phyloP scores from a whole-genome alignment of 768 basidiomycete species.

The Auriscalpium vulgare region DNA sequence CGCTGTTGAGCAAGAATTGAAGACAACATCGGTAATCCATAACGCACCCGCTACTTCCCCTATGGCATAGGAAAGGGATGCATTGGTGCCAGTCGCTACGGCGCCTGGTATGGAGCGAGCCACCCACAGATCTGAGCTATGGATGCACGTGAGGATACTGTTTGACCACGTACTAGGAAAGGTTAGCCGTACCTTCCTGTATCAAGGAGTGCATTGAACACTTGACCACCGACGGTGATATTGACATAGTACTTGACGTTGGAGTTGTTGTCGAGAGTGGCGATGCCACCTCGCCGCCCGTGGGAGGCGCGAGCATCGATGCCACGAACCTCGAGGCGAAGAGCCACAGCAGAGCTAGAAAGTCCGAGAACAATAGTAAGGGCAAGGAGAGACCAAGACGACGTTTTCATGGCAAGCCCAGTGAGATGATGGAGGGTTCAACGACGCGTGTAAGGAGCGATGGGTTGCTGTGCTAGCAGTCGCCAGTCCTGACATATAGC shows the following conservation, averaged over 20 bases:
- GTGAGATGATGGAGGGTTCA: too few species aligned
- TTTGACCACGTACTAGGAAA: too few species aligned
- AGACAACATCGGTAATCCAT: background rate
- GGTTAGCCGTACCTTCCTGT: conserved; percentile 33
- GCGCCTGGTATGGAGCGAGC: conserved; percentile 35
- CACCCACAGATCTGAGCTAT: conserved; percentile 60
- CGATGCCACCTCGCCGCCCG: conserved; percentile 21
- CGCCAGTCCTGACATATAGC: too few species aligned
- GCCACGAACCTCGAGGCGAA: too few species aligned
- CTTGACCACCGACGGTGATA: conserved; percentile 28
- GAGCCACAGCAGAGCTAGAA: too few species aligned
- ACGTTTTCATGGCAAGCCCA: too few species aligned
- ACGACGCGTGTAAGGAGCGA: too few species aligned
- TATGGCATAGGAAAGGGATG: conserved; percentile 44
- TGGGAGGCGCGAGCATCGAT: too few species aligned
- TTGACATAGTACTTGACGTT: conserved; percentile 31
- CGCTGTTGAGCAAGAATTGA: background rate
- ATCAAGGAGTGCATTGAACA: conserved; percentile 30
- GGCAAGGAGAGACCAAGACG: too few species aligned
- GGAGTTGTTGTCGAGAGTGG: conserved; percentile 20
- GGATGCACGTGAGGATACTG: too few species aligned
- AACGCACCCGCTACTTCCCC: conserved; percentile 30
- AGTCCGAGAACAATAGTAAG: too few species aligned
- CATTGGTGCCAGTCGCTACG: conserved; percentile 28
- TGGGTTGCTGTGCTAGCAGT: too few species aligned